Evolutionary conservation across 2,329 filamentous ascomycete species (phyloP).

Genomic region (Lachnellula arida): DNA sequence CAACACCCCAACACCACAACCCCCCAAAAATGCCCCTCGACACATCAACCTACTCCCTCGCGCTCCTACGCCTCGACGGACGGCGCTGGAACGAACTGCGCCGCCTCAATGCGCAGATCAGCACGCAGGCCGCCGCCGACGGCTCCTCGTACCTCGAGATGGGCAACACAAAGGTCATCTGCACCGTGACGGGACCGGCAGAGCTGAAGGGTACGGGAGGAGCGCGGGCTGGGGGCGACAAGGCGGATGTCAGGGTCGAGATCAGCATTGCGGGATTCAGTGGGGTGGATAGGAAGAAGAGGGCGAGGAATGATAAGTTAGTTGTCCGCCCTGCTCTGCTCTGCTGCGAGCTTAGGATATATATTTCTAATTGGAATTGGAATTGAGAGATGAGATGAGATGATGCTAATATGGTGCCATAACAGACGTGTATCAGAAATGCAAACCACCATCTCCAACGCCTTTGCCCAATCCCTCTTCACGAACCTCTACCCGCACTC

Average conservation of each 20-base stretch:
- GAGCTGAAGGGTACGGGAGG: conserved; percentile 56
- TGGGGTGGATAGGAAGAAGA: conserved; percentile 76
- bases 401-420: conserved; percentile 3
- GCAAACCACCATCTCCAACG: conserved; percentile 70
- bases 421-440: conserved; percentile 73
- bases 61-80: conserved; percentile 75
- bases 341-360: too few relatives aligned
- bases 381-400: not conserved
- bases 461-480: conserved; percentile 74
- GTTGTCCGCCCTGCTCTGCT: conserved; percentile 26
- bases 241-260: conserved; percentile 71
- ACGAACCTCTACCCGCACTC: conserved; percentile 86
- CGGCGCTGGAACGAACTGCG: conserved; percentile 97
- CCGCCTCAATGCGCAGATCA: conserved; percentile 80
- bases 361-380: not conserved
- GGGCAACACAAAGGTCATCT: conserved; percentile 96
- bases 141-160: conserved; percentile 92
- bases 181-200: conserved; percentile 79
- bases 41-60: conserved; percentile 85
- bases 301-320: conserved; percentile 73
- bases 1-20: not conserved
- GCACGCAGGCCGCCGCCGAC: conserved; percentile 86
- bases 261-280: conserved; percentile 86
- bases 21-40: conserved; percentile 76
- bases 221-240: conserved; percentile 34